phyloP scores from a whole-genome alignment of 1,284 basidiomycete species.

The Moesziomyces sp. region DNA sequence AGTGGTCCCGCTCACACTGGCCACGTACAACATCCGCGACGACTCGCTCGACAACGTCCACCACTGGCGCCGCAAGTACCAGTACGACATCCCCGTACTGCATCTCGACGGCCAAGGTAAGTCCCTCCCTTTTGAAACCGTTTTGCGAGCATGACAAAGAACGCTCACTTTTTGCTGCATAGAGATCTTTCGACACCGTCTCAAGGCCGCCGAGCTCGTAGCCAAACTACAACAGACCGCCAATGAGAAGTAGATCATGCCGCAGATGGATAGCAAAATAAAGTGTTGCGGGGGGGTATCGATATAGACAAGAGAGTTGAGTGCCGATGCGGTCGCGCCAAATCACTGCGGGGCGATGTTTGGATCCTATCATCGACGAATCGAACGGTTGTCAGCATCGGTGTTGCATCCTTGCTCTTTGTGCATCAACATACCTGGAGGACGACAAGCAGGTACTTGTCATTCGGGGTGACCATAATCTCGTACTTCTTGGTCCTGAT shows the following conservation, averaged over 20 bases:
- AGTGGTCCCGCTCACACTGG: slow-evolving; percentile 41
- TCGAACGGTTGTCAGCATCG: too few species aligned
- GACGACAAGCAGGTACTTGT: slow-evolving; percentile 64
- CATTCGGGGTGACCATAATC: slow-evolving; percentile 64
- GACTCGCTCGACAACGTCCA: slow-evolving; percentile 47
- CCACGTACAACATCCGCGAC: slow-evolving; percentile 64
- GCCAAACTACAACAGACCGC: slow-evolving; percentile 6
- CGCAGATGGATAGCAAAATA: background rate
- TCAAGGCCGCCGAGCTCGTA: slow-evolving; percentile 29
- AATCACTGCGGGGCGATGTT: background rate
- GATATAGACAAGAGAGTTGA: too few species aligned
- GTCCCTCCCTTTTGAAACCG: background rate
- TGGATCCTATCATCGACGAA: background rate
- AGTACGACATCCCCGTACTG: slow-evolving; percentile 66
- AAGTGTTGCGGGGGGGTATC: background rate
- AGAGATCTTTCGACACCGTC: slow-evolving; percentile 49
- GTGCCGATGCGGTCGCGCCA: too few species aligned
- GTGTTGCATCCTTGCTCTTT: too few species aligned
- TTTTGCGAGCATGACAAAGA: too few species aligned
- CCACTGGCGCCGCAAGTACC: slow-evolving; percentile 64
- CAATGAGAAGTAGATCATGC: background rate
- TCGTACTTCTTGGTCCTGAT: slow-evolving; percentile 63
- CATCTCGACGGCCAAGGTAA: slow-evolving; percentile 46
- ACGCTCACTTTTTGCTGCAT: background rate
- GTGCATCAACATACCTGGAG: slow-evolving; percentile 50